phyloP scores from a whole-genome alignment of 2,329 filamentous ascomycete species.

The Camillea tinctor region DNA sequence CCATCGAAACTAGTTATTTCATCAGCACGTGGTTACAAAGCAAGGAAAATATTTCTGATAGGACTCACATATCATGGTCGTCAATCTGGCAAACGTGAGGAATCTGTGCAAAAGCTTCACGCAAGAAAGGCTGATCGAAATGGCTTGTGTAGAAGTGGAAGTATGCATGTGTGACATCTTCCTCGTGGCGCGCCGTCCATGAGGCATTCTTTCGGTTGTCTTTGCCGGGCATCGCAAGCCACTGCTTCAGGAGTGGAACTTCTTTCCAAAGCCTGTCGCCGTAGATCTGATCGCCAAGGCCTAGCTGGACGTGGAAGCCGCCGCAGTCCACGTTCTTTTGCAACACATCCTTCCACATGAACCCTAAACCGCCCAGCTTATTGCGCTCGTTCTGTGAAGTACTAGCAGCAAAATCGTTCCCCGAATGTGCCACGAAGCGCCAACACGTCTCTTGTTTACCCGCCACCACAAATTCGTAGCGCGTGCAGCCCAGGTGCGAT shows the following conservation, averaged over 20 bases:
- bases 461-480: conserved; percentile 95
- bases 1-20: conserved; percentile 76
- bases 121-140: conserved; percentile 91
- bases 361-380: conserved; percentile 82
- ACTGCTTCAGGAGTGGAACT: conserved; percentile 88
- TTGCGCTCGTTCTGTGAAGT: conserved; percentile 84
- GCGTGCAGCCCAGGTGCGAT: conserved; percentile 93
- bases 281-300: conserved; percentile 91
- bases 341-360: conserved; percentile 99
- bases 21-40: conserved; percentile 10
- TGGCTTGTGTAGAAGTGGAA: conserved; percentile 99
- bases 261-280: conserved; percentile 96
- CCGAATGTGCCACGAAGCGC: conserved; percentile 94
- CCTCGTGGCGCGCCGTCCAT: conserved; percentile 93
- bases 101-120: conserved; percentile 96
- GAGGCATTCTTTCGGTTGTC: conserved; percentile 86
- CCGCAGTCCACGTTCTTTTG: conserved; percentile 96
- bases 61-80: conserved; percentile 92
- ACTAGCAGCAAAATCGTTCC: conserved; percentile 89
- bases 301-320: conserved; percentile 91
- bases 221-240: conserved; percentile 89
- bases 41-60: background rate
- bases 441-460: conserved; percentile 87
- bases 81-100: conserved; percentile 91
- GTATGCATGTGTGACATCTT: conserved; percentile 93